Evolutionary conservation across 2,329 filamentous ascomycete genomes (phyloP), one percentile per base, ranked within the genome.

Genomic region (Hortaea werneckii): DNA sequence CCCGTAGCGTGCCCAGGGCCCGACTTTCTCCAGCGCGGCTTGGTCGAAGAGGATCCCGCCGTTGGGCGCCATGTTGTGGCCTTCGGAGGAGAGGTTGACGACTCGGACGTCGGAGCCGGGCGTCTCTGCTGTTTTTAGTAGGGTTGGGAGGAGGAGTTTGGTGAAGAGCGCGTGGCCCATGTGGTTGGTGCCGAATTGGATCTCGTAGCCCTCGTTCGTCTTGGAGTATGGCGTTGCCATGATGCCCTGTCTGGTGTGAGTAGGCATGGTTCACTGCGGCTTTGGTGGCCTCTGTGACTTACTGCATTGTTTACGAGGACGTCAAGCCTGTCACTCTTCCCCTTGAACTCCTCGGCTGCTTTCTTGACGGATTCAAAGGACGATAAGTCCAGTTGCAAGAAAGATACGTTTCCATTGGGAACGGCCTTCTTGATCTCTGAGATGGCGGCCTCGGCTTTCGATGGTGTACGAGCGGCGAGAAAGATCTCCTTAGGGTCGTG

Each of bases 1-100:
- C 0, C 77, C 80, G 52, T 85, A 84, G 51, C 78, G 75, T 5
- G 30, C 9, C 37, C n/a, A 29, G 5, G 43, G n/a, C 6, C 13
- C 13, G n/a, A n/a, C 5, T 13, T 41, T 30, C 27, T 45, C 37
- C 28, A 45, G 38, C 7, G 8, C 40, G 6, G 13, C 7, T 29
- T 41, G 32, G 28, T 32, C 8, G 12, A 34, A 41, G 12, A 37
- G 10, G 28, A 45, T 41, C 29, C 43, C 43, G n/a, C 38, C 29
- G 5, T 32, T 44, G 6, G 44, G 35, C 9, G 46, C 37, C 11
- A 51, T 32, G 30, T 47, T 43, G 40, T 41, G 40, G 64, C 40
- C 61, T 43, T 66, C 41, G 5, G 67, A 69, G 29, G 60, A 60
- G 30, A 73, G 41, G 20, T 62, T 66, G 9, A 74, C 52, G 48